These are phyloP conservation scores for Dryadomyces quercus-mongolicae DNA, from an alignment of 2,329 filamentous ascomycete species.

Conservation along the genomic window DNA sequence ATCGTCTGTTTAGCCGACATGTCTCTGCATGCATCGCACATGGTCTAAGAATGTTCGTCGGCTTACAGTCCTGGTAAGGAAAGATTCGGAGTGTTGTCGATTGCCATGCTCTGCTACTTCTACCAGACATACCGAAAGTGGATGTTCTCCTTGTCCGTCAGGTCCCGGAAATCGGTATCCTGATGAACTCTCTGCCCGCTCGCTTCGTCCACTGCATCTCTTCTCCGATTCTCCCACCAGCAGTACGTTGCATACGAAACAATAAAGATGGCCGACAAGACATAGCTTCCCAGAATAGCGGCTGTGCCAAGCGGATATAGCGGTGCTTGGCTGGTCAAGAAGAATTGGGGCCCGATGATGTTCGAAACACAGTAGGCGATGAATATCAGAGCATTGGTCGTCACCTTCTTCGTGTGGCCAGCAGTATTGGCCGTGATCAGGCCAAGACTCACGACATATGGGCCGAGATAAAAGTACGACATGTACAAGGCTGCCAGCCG, in stretches of 20 bases:
- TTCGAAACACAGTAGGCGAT: constrained; percentile 48
- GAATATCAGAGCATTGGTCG: constrained; percentile 48
- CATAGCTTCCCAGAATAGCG: neutral
- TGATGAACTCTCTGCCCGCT: neutral
- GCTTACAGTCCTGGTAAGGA: no score
- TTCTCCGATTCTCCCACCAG: neutral
- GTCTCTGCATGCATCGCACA: no score
- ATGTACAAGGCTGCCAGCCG: constrained; percentile 1
- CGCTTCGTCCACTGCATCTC: neutral
- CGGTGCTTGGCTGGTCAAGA: constrained; percentile 35
- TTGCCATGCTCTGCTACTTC: no score
- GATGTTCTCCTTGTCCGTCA: constrained; percentile 1
- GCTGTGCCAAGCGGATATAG: constrained; percentile 16
- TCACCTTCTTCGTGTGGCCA: constrained; percentile 51
- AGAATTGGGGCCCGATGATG: constrained; percentile 51
- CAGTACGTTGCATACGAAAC: neutral
- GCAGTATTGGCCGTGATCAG: constrained; percentile 36
- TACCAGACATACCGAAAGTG: constrained; percentile 2
- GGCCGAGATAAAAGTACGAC: neutral
- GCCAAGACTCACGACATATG: neutral
- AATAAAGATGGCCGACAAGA: neutral
- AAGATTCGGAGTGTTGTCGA: no score
- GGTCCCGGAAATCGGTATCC: constrained; percentile 1
- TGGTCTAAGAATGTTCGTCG: no score
- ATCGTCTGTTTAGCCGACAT: no score